Evolutionary conservation across 78 protist species (phyloP), one percentile per base, ranked within the genome.

Genomic region (Dictyostelium purpureum): DNA sequence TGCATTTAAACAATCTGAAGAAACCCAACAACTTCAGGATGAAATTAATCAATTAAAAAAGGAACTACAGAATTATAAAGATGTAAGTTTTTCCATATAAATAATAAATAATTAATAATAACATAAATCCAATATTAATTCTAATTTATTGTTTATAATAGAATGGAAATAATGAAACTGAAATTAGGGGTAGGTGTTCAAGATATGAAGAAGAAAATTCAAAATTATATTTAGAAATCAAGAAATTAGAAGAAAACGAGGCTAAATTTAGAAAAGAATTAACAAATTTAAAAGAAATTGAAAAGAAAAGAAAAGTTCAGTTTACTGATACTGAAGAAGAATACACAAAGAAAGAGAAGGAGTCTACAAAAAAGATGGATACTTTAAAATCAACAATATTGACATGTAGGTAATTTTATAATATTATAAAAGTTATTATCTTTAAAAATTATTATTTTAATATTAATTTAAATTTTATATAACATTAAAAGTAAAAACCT

Each of bases 151-250:
- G 11, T 11, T 14, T 49, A 49, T 7, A 49, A 49, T 49, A 11
- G 11, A 49, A 49, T 14, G 11, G 54, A 49, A 14, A 38, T 28
- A 67, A 67, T 67, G 75, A 67, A 2, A 33, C 24, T 37, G 49
- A 67, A 19, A 38, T 38, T 38, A 67, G 21, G 21, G 18, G 4
- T 18, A 67, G 28, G 37, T 21, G 37, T 67, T 26, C 31, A 67
- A 67, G 49, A 67, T 67, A 26, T 19, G 75, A 67, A 38, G 54
- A 67, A 21, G 75, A 67, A 67, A 43, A 67, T 21, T 26, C 75
- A 38, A 67, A 67, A 38, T n/a, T 67, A 35, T 38, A 19, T n/a
- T 38, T 38, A 38, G 75, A 67, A 67, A 38, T 67, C 21, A 38
- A 33, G 37, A 38, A 19, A 1, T 37, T 21, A 18, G 26, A 67